Base-by-base conservation (phyloP, 2,329 filamentous ascomycete genomes). In the Nigrospora osmanthi region DNA sequence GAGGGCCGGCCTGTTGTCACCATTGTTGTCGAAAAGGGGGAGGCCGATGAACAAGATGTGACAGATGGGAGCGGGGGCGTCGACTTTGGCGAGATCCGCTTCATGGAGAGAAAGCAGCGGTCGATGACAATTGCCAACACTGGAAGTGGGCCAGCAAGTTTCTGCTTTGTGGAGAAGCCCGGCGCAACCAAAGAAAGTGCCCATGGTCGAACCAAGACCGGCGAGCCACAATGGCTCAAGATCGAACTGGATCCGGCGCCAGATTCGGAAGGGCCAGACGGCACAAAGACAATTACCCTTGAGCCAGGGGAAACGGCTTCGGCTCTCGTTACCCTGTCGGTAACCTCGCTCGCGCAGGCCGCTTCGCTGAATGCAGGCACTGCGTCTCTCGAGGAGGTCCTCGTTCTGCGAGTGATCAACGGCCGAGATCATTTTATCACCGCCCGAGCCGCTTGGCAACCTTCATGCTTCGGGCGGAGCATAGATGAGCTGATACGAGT, bases 381-480 rank as follows among this genome's bases (percentile, higher is more conserved):
- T 2, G 61, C 71, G 4, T 70, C 69, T 9, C 69, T 98, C 0
- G 91, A 97, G 50, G 89, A 97, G 52, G 83, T 98, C 3, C 71
- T 98, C 9, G 84, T 98, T 2, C 73, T 98, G 10, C 82, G 89
- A 1, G 87, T 98, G 6, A 75, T 81, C 11, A 80, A 85, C 43
- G 94, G 94, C 1, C 78, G 89, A 40, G 93, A 98, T 56, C 87
- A 97, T 59, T 98, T 98, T 59, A 80, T 98, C 35, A 85, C 89
- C 0, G 72, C 95, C 0, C 81, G 78, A 19, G 93, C 79, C 0
- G 70, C 67, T 1, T 98, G 93, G 91, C 69, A 84, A 4, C 85
- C 86, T 10, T 89, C 88, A 0, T 87, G 83, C 54, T 87, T 97
- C 40, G 88, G 87, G 0, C 81, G 88, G 34, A 90, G 87, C 0